Evolutionary conservation across 208 protist species (phyloP), one percentile per base, ranked within the genome.

Genomic region (Crithidia sp.): DNA sequence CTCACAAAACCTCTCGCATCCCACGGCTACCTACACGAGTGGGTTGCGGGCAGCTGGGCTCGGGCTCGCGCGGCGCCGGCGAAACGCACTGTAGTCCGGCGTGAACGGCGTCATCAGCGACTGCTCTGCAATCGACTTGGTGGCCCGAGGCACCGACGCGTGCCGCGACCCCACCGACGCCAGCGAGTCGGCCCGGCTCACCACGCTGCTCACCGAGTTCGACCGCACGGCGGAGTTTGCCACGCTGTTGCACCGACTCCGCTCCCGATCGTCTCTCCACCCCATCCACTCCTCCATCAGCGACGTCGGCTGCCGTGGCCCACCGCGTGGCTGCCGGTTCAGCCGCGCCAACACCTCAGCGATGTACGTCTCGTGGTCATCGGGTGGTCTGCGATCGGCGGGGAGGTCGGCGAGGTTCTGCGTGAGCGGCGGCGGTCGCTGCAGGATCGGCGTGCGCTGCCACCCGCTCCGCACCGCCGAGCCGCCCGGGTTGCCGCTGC

Each of bases 251-350:
- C 61, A 54, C 49, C 76, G 73, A 63, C 74, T 81, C 56, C 59
- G 76, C 39, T 67, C 64, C 7, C 74, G 65, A 0, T 78, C 66
- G 7, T 84, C 75, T 0, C 83, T 79, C 89, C 89, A 94, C 13
- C 81, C 80, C 17, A 85, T 58, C 89, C 89, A 94, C 63, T 94
- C 89, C 41, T 94, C 85, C 66, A 90, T 78, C 9, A 94, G 76
- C 41, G 89, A 89, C 0, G 80, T 80, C 44, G 66, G 75, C 47
- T 68, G 76, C 52, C 62, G 66, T 10, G 62, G 17, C 13, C 57
- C 58, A 16, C 52, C 67, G 6, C 60, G 57, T 6, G 82, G 62
- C 63, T 62, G 76, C 16, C 70, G 19, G 0, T 87, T 76, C 2
- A 86, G 56, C 14, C 86, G 79, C 6, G 72, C 45, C 59, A 84